A percentile compares a stretch with the other conserved stretches of the same genome.
Conservation (phyloP, 805 yeast genomes). For the Jamesozyma spencerorum region DNA sequence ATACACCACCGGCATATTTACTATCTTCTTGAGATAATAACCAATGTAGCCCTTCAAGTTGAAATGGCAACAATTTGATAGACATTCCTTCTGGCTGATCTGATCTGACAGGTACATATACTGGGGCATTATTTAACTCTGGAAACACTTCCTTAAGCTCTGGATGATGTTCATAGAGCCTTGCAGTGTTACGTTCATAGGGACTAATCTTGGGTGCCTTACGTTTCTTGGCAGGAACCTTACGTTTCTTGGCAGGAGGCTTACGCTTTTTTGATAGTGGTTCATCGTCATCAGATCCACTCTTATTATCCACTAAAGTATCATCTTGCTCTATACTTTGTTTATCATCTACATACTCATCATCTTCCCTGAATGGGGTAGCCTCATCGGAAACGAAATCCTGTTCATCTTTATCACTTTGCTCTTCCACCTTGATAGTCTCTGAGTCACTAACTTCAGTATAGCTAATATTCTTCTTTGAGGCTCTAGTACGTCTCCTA, state of each 20-base stretch:
- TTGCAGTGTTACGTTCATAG: conserved; percentile 58
- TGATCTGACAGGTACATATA: conserved; percentile 45
- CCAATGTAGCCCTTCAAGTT: conserved; percentile 91
- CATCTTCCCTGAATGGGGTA: conserved; percentile 7
- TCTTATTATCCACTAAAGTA: neutral
- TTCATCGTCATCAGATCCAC: conserved; percentile 5
- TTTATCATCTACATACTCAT: conserved; percentile 23
- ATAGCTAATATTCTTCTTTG: conserved; percentile 30
- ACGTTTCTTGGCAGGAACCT: conserved; percentile 18
- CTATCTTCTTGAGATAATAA: conserved; percentile 70
- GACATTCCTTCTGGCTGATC: conserved; percentile 74
- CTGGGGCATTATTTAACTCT: conserved; percentile 41
- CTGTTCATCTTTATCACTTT: conserved; percentile 14
- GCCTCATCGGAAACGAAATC: conserved; percentile 3
- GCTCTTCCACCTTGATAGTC: conserved; percentile 4
- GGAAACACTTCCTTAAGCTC: conserved; percentile 65
- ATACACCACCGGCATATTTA: conserved; percentile 75
- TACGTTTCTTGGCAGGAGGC: conserved; percentile 13
- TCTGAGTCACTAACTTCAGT: conserved; percentile 25
- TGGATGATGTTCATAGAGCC: conserved; percentile 69
- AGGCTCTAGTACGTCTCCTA: conserved; percentile 17
- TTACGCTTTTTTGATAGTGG: conserved; percentile 18
- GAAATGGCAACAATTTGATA: conserved; percentile 75
- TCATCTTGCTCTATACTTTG: conserved; percentile 13
- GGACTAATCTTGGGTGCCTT: conserved; percentile 51